A percentile compares a stretch with the other conserved stretches of the same genome.
These are phyloP conservation scores for Raphanus raphanistrum DNA, from an alignment of 345 rosid species.

Conservation along the genomic window DNA sequence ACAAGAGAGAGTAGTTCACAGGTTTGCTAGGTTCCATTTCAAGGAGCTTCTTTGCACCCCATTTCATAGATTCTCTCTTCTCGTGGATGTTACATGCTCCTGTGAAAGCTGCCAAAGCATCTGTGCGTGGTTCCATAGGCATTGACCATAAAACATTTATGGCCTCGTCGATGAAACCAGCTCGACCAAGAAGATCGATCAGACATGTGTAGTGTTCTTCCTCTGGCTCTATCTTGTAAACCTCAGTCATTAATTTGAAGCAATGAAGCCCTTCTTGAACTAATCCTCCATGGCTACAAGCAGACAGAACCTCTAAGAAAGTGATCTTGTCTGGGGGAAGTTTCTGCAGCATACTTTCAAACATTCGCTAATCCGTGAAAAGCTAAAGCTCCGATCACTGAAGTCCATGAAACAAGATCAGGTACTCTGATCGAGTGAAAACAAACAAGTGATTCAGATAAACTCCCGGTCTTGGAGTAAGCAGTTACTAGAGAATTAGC, in stretches of 20 bases:
- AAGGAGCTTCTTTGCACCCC: conserved; percentile 61
- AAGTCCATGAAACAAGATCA: conserved; percentile 67
- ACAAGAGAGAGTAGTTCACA: conserved; percentile 57
- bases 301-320: conserved; percentile 62
- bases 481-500: conserved; percentile 58
- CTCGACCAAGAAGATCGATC: conserved; percentile 67
- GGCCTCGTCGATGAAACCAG: conserved; percentile 64
- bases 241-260: conserved; percentile 53
- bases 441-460: conserved; percentile 49
- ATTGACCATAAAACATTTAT: conserved; percentile 47
- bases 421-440: conserved; percentile 48
- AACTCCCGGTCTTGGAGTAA: conserved; percentile 59
- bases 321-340: conserved; percentile 60
- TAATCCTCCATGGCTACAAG: conserved; percentile 69
- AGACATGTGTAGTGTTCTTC: conserved; percentile 66
- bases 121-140: conserved; percentile 41
- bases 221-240: conserved; percentile 50
- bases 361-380: conserved; percentile 55
- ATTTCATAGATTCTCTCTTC: conserved; percentile 41
- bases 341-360: conserved; percentile 50
- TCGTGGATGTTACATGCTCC: conserved; percentile 65
- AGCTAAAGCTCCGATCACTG: conserved; percentile 60
- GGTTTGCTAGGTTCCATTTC: conserved; percentile 52
- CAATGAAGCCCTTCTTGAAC: conserved; percentile 59
- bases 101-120: conserved; percentile 58